Evolutionary conservation across 2,329 filamentous ascomycete species (phyloP).

Genomic region (Chaetomium strumarium): DNA sequence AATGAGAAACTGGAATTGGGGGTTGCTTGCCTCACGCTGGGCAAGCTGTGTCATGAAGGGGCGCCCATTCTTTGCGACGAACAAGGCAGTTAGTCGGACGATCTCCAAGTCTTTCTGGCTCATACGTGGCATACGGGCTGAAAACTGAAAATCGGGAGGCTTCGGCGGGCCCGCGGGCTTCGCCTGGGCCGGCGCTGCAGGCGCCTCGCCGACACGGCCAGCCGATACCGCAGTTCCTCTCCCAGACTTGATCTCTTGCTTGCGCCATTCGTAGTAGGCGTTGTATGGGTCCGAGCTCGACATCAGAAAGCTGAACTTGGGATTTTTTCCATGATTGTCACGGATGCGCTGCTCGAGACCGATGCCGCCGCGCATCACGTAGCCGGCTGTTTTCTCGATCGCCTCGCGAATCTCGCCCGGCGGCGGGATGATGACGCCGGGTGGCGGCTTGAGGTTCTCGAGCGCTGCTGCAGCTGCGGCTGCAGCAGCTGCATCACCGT

Average conservation of each 20-base stretch:
- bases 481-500: constrained; percentile 46
- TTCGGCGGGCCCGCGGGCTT: constrained; percentile 78
- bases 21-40: constrained; percentile 83
- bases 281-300: constrained; percentile 76
- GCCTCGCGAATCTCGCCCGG: constrained; percentile 73
- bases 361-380: constrained; percentile 64
- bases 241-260: constrained; percentile 78
- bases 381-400: constrained; percentile 92
- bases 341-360: constrained; percentile 79
- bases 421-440: constrained; percentile 81
- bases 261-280: constrained; percentile 83
- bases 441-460: constrained; percentile 70
- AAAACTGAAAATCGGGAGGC: constrained; percentile 85
- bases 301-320: constrained; percentile 91
- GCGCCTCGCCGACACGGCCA: constrained; percentile 62
- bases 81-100: constrained; percentile 74
- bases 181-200: constrained; percentile 45
- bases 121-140: constrained; percentile 94
- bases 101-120: constrained; percentile 84
- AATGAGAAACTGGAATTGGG: constrained; percentile 92
- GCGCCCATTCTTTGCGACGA: constrained; percentile 87
- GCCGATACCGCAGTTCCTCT: constrained; percentile 73
- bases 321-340: constrained; percentile 74
- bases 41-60: constrained; percentile 86
- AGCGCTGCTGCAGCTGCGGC: constrained; percentile 42